Percentiles rank a stretch among this genome's conserved stretches.
Evolutionary conservation across 2,329 filamentous ascomycete species (phyloP).

Genomic region (Dothidotthia symphoricarpi): DNA sequence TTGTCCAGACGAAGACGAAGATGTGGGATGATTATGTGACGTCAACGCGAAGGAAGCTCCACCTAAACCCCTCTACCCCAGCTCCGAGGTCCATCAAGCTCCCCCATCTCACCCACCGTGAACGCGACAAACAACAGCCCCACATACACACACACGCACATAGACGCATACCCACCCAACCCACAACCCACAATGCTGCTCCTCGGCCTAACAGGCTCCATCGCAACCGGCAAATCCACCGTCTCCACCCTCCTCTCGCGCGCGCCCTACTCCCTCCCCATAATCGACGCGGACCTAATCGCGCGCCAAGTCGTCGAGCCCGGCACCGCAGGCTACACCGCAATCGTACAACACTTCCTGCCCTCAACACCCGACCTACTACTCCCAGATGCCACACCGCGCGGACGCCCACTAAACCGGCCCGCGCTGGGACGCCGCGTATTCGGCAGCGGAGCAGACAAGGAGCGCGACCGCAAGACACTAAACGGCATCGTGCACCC

Average conservation of each 20-base stretch:
- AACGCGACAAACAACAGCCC: too few species aligned
- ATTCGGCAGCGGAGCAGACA: constrained; percentile 75
- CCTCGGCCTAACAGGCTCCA: constrained; percentile 93
- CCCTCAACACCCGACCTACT: constrained; percentile 84
- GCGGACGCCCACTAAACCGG: constrained; percentile 76
- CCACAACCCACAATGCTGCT: constrained; percentile 67
- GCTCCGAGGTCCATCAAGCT: too few species aligned
- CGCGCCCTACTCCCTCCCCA: constrained; percentile 78
- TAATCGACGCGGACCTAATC: constrained; percentile 91
- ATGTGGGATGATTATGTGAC: too few species aligned
- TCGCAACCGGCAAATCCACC: constrained; percentile 97
- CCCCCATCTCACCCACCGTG: too few species aligned
- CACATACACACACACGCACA: background rate
- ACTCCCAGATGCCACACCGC: constrained; percentile 57
- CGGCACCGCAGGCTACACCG: constrained; percentile 77
- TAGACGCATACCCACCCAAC: background rate
- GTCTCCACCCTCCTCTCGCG: constrained; percentile 79
- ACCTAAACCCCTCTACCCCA: too few species aligned
- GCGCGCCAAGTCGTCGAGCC: constrained; percentile 94
- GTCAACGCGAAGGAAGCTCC: too few species aligned
- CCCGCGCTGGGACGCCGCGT: constrained; percentile 81
- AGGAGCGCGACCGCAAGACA: constrained; percentile 67
- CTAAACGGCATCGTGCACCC: constrained; percentile 93
- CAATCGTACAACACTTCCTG: constrained; percentile 78
- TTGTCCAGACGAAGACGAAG: too few species aligned